These are phyloP conservation scores for Thinopyrum elongatum DNA, from an alignment of 176 grass and related monocot species.

Conservation along the genomic window DNA sequence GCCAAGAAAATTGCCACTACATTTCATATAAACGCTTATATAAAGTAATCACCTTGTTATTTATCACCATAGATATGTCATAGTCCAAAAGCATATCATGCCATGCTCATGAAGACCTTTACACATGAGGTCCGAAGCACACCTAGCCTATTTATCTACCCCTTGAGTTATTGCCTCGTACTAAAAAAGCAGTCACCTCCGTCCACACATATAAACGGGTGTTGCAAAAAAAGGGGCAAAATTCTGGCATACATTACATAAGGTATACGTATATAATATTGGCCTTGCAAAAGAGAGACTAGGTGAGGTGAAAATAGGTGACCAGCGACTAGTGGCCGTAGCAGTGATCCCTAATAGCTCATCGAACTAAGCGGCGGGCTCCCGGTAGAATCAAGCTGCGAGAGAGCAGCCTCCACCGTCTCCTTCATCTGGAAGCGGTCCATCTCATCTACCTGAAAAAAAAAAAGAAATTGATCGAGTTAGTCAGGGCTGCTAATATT, in stretches of 20 bases:
- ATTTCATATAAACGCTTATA: not conserved
- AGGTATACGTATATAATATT: not conserved
- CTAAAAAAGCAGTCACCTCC: not conserved
- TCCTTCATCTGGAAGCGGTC: slow-evolving; percentile 14
- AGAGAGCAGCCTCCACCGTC: slow-evolving; percentile 3
- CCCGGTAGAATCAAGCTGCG: not conserved
- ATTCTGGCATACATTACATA: not conserved
- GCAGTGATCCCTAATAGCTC: slow-evolving; percentile 12
- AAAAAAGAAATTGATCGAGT: not conserved
- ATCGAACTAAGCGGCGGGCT: slow-evolving; percentile 19
- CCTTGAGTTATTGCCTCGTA: not conserved
- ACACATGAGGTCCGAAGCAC: not conserved
- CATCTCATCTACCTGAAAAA: slow-evolving; percentile 26
- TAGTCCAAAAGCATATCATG: not conserved
- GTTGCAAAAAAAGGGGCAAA: not conserved
- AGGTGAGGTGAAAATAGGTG: not conserved
- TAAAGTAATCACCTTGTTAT: slow-evolving; percentile 26
- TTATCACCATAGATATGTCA: not conserved
- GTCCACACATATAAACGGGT: not conserved
- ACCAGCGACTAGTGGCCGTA: not conserved
- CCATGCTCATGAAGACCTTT: not conserved
- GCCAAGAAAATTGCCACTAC: not conserved
- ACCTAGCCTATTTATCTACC: not conserved
- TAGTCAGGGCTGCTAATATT: not conserved
- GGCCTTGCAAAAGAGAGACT: not conserved